Percentiles rank a stretch among this genome's conserved stretches.
Evolutionary conservation across 164 flowering plant species (phyloP).

Genomic region (Vitis rupestris): DNA sequence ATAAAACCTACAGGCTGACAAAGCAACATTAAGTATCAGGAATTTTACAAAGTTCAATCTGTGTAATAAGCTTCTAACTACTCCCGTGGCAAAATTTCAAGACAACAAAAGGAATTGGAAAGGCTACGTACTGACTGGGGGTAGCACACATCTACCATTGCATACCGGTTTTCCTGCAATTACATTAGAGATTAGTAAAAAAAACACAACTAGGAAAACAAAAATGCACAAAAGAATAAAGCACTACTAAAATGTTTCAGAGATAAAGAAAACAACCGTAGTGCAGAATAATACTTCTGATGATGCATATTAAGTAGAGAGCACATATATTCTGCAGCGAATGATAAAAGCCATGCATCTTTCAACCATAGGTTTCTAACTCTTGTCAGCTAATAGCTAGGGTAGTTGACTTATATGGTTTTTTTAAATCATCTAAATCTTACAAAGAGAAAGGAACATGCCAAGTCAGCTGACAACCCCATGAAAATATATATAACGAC

Average conservation of each 20-base stretch:
- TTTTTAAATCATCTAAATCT: too few species aligned
- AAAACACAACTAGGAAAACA: neutral
- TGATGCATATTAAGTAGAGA: neutral
- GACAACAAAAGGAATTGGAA: neutral
- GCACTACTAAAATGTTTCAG: too few species aligned
- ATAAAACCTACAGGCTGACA: slow-evolving; percentile 93
- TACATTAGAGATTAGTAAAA: slow-evolving; percentile 6
- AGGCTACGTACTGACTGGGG: slow-evolving; percentile 64
- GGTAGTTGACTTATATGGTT: neutral
- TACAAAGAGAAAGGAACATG: too few species aligned
- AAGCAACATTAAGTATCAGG: slow-evolving; percentile 4
- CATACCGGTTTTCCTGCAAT: slow-evolving; percentile 87
- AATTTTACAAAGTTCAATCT: neutral
- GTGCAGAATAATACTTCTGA: too few species aligned
- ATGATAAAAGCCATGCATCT: neutral
- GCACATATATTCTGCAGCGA: neutral
- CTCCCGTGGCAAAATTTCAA: neutral
- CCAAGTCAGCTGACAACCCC: too few species aligned
- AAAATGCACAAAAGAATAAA: neutral
- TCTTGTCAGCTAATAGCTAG: neutral
- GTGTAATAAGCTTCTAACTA: neutral
- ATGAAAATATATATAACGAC: too few species aligned
- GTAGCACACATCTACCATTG: slow-evolving; percentile 77
- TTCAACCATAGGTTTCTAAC: neutral
- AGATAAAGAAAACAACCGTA: neutral